Evolutionary conservation across 2,329 filamentous ascomycete species (phyloP), one percentile per base, ranked within the genome.

Genomic region (Colletotrichum camelliae): DNA sequence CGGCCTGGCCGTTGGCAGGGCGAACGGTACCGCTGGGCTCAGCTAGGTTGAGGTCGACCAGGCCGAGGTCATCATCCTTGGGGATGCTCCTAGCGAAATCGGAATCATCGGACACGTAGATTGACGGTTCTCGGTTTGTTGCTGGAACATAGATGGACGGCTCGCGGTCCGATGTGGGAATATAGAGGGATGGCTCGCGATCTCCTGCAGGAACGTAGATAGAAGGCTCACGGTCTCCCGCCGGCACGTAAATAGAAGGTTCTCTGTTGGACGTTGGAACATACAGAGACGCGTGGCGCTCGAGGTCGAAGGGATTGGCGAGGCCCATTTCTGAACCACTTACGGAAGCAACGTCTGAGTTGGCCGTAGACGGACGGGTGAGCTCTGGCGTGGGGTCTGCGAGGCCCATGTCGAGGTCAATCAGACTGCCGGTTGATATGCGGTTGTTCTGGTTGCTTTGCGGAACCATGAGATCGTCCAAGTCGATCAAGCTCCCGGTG

Each of bases 61-160:
- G 80, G 13, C 83, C 81, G 16, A 77, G 18, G 21, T 80, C 78
- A 10, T 79, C 79, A 21, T 78, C 76, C 62, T 77, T 78, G 48
- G 78, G 80, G 9, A 86, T 77, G n/a, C 81, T 81, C 8, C 80
- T 73, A 4, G 88, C 85, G 75, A 87, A 89, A 31, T 89, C 86
- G 9, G 88, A 90, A 75, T 91, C 90, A 76, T 92, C 91, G 1
- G 90, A 90, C 12, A 92, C 88, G 79, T 92, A 93, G 69, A 92
- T 91, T 4, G 89, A 91, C 88, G 79, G 90, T 77, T 91, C 90
- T 39, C 90, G 86, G 64, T 84, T 85, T 0, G 83, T 81, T 9
- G 83, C 79, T 5, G 85, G 82, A n/a, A 84, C 85, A 76, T 92
- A 93, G 65, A 92, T 91, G 5, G 89, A 91, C 1, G 90, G 90